phyloP scores from a whole-genome alignment of 805 yeast genomes.

The Hemisphaericaspora nanyangensis region DNA sequence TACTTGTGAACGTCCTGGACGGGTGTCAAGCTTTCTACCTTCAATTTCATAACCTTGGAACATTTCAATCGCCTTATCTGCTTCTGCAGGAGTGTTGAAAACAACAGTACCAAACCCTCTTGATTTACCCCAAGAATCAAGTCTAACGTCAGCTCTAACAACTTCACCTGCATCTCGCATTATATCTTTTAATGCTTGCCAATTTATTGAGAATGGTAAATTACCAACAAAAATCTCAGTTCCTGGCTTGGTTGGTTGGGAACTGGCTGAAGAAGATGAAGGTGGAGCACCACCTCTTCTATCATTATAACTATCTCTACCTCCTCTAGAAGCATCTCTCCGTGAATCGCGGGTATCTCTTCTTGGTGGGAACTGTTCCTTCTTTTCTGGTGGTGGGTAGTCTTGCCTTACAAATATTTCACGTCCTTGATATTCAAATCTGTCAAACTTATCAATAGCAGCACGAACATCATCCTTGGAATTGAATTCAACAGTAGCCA shows the following conservation, averaged over 20 bases:
- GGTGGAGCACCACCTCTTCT: slow-evolving; percentile 14
- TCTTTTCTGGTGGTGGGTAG: slow-evolving; percentile 69
- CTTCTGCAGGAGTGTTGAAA: slow-evolving; percentile 63
- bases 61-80: slow-evolving; percentile 62
- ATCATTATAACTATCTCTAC: slow-evolving; percentile 12
- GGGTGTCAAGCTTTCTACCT: slow-evolving; percentile 76
- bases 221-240: slow-evolving; percentile 74
- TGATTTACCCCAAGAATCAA: slow-evolving; percentile 67
- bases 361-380: slow-evolving; percentile 17
- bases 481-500: slow-evolving; percentile 86
- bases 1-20: slow-evolving; percentile 51
- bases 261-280: slow-evolving; percentile 12
- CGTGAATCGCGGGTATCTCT: slow-evolving; percentile 12
- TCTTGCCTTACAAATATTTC: slow-evolving; percentile 87
- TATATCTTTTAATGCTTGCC: slow-evolving; percentile 85
- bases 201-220: slow-evolving; percentile 73
- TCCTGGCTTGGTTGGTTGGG: slow-evolving; percentile 30
- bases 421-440: slow-evolving; percentile 64
- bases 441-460: slow-evolving; percentile 70
- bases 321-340: slow-evolving; percentile 13
- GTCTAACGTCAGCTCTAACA: slow-evolving; percentile 75
- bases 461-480: slow-evolving; percentile 58
- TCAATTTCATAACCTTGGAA: slow-evolving; percentile 68
- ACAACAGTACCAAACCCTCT: slow-evolving; percentile 84
- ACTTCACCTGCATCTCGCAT: slow-evolving; percentile 76